These are phyloP conservation scores for Endoconidiophora polonica DNA, from an alignment of 2,329 filamentous ascomycete genomes.

Conservation along the genomic window DNA sequence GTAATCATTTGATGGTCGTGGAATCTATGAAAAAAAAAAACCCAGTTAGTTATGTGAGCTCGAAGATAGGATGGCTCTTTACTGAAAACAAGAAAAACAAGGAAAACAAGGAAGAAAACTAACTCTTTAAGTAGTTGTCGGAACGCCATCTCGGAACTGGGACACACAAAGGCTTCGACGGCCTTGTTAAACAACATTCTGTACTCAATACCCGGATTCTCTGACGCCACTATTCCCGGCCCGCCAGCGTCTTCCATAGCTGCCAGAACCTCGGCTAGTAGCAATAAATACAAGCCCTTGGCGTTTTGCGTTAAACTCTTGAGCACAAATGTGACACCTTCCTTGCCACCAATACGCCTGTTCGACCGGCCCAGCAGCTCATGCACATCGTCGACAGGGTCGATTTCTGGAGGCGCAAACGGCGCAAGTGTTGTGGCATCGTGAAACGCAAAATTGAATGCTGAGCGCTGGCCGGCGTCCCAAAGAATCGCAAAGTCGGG, in stretches of 20 bases:
- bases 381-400: conserved; percentile 81
- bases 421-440: conserved; percentile 81
- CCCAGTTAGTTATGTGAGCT: background rate
- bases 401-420: conserved; percentile 44
- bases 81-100: conserved; percentile 1
- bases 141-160: conserved; percentile 85
- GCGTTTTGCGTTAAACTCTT: conserved; percentile 86
- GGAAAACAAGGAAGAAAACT: conserved; percentile 17
- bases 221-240: background rate
- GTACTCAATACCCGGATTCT: conserved; percentile 65
- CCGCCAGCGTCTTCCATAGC: conserved; percentile 32
- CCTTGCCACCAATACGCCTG: conserved; percentile 67
- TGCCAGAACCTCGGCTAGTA: conserved; percentile 70
- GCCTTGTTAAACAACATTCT: conserved; percentile 86
- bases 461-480: conserved; percentile 70
- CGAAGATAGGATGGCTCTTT: too few relatives aligned
- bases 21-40: conserved; percentile 37
- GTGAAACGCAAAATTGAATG: conserved; percentile 79
- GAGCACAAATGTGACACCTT: conserved; percentile 82
- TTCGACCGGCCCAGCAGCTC: conserved; percentile 69
- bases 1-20: conserved; percentile 97
- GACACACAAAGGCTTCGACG: conserved; percentile 86
- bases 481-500: conserved; percentile 78
- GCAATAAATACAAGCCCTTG: conserved; percentile 65
- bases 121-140: conserved; percentile 84